These are phyloP conservation scores for Rhynchospora pubera DNA, from an alignment of 176 grass and related monocot species.

Conservation along the genomic window DNA sequence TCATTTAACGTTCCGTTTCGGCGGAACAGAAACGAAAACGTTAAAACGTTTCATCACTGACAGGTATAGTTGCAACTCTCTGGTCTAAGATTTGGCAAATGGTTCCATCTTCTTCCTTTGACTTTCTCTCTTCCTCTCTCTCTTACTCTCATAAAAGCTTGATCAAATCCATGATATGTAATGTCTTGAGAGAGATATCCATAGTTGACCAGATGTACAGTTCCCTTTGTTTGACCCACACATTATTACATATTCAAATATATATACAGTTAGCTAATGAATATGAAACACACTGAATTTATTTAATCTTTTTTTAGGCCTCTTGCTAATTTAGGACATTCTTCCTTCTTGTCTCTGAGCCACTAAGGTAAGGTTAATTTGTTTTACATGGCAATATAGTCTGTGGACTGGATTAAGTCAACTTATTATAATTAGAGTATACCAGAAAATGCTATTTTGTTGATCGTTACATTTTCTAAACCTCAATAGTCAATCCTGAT, in stretches of 20 bases:
- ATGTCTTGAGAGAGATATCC: constrained; percentile 13
- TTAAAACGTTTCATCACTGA: too few relatives aligned
- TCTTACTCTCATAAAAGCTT: not conserved
- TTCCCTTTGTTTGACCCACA: constrained; percentile 3
- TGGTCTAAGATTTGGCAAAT: not conserved
- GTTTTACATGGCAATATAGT: constrained; percentile 3
- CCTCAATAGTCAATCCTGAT: not conserved
- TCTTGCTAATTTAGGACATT: not conserved
- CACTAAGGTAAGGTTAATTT: not conserved
- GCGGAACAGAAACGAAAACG: too few relatives aligned
- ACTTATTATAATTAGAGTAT: not conserved
- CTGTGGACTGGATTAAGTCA: constrained; percentile 5
- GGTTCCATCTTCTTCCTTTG: not conserved
- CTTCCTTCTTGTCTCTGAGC: not conserved
- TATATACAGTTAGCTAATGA: not conserved
- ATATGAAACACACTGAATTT: not conserved
- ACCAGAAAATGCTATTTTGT: not conserved
- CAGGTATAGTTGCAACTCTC: too few relatives aligned
- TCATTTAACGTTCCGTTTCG: too few relatives aligned
- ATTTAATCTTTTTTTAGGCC: not conserved
- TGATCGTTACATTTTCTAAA: not conserved
- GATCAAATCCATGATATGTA: constrained; percentile 3
- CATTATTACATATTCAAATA: not conserved
- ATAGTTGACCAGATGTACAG: constrained; percentile 5
- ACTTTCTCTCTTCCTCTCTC: constrained; percentile 3